These are phyloP conservation scores for Pseudocercospora macadamiae DNA, from an alignment of 2,329 filamentous ascomycete genomes.

Conservation along the genomic window DNA sequence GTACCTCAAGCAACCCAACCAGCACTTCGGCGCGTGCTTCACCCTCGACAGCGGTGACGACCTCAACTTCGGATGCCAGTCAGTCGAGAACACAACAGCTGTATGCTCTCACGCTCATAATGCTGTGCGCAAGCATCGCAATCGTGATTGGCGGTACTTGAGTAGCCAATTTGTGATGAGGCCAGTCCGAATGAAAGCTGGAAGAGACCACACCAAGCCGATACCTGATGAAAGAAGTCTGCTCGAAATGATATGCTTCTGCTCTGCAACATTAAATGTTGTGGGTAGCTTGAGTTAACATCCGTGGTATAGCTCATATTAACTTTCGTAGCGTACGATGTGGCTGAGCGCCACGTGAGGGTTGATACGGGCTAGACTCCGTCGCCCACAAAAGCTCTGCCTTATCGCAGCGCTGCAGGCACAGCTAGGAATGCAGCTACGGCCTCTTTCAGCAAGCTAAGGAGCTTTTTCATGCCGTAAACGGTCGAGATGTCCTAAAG, in stretches of 20 bases:
- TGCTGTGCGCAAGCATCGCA: background rate
- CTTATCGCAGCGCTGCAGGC: conserved; percentile 2
- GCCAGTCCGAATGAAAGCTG: no score
- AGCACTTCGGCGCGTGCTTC: no score
- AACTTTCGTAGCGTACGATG: conserved; percentile 3
- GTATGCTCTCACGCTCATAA: background rate
- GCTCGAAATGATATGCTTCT: no score
- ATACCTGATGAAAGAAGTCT: no score
- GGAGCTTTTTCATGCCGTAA: background rate
- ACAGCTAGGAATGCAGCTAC: background rate
- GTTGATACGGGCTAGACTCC: background rate
- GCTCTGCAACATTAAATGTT: no score
- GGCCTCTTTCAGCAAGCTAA: background rate
- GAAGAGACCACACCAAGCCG: no score
- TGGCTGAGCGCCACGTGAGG: background rate
- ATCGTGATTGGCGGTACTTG: background rate
- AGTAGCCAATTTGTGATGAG: no score
- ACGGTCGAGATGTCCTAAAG: background rate
- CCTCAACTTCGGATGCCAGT: no score
- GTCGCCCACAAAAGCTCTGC: background rate
- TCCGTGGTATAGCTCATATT: conserved; percentile 1
- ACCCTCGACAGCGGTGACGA: no score
- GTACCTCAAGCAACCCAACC: no score
- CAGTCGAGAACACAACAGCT: no score
- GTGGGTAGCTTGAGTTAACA: no score